Evolutionary conservation across 176 grass and related monocot genomes (phyloP), one percentile per base, ranked within the genome.

Genomic region (Urochloa ruziziensis): DNA sequence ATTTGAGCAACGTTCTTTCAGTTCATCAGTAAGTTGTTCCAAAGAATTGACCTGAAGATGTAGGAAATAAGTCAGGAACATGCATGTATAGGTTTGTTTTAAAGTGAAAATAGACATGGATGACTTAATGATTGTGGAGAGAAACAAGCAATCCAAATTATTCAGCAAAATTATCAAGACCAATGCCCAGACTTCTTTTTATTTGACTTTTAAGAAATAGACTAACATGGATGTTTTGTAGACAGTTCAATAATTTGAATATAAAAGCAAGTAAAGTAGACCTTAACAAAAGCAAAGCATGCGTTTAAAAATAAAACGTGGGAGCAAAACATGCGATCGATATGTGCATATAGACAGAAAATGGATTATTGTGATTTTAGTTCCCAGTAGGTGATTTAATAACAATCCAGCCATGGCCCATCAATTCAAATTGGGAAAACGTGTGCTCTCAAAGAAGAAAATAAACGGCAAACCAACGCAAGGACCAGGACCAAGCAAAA

Each of bases 1-100:
- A 56, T 92, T 92, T 42, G 89, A 92, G 61, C 96, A 98, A 5
- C 93, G 91, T 48, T 93, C 90, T 88, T 96, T 95, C 82, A 98
- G 54, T 77, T 96, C 96, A 85, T 98, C 96, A 44, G 89, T 86
- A 29, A 90, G 69, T 80, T 98, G 96, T 87, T 98, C 96, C 83
- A 98, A 83, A 65, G 91, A 95, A 89, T 87, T 89, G 74, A 98
- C 90, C 92, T 97, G 61, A 30, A 73, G 37, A 77, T 63, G 62
- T 86, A 35, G 30, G 44, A 68, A 83, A 89, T 28, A 82, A 81
- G 72, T 80, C 34, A 42, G 62, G 63, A 66, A 80, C 66, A 82
- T 13, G 56, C 54, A 74, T 65, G 57, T 62, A 51, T 54, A 73
- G 21, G 69, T 80, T 75, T 18, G 40, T 69, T 69, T 80, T 67